Evolutionary conservation across 2,329 filamentous ascomycete species (phyloP), one percentile per base, ranked within the genome.

Genomic region (Penicillium sp.): DNA sequence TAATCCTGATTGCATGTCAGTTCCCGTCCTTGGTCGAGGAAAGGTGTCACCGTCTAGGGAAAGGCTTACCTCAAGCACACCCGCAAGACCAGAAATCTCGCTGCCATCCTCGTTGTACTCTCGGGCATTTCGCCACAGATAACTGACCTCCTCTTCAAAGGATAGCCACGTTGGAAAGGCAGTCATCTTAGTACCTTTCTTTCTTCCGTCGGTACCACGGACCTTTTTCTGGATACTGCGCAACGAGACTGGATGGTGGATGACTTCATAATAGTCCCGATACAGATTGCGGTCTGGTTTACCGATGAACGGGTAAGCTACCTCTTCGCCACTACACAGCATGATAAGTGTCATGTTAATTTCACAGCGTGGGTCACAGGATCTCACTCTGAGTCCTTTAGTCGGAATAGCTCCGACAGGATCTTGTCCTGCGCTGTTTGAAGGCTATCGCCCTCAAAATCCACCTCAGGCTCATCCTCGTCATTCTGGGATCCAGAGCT

Each of bases 51-150:
- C 2, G 8, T 47, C 18, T 23, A 18, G 26, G 18, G 27, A 18
- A 31, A 18, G 15, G 6, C 73, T 50, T 77, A 90, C 90, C 84
- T 95, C 87, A 6, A 97, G 83, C 56, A 94, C 86, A 47, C 86
- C 84, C 0, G 91, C 90, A 57, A 94, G 79, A 22, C 84, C 80
- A 60, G 87, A 90, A 49, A 96, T 92, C 15, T 91, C 88, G 67
- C 92, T 96, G 4, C 88, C 89, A 68, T 96, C 92, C 72, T 96
- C 90, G 63, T 97, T 97, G 78, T 93, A 97, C 56, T 88, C 88
- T 67, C 86, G 89, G 0, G 92, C 91, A 72, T 97, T 97, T 47
- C 82, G 83, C 92, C 92, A 97, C 42, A 97, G 86, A 50, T 90
- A 81, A 65, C 86, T 89, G 12, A 90, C 82, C 67, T 89, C 89